These are phyloP conservation scores for Auxenochlorella protothecoides DNA, from an alignment of 139 green algal species.

Conservation along the genomic window DNA sequence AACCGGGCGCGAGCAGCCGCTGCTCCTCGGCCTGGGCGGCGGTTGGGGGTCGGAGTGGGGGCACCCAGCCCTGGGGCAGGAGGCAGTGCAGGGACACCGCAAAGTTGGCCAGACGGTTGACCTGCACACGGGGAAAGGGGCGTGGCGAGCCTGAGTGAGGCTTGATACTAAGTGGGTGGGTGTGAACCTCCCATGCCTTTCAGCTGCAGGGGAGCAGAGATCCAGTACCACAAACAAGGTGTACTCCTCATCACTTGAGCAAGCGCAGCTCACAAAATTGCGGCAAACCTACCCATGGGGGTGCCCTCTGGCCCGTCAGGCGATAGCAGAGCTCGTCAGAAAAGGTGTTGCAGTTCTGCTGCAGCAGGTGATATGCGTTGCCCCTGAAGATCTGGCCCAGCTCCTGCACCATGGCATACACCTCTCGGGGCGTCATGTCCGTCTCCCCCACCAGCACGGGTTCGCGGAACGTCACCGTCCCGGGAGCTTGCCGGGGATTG, in stretches of 20 bases:
- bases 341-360: slow-evolving; percentile 87
- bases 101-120: slow-evolving; percentile 75
- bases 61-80: slow-evolving; percentile 63
- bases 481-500: slow-evolving; percentile 61
- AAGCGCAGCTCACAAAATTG: neutral
- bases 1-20: neutral
- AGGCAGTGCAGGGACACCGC: slow-evolving; percentile 78
- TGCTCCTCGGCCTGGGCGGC: neutral
- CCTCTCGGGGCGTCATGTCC: slow-evolving; percentile 40
- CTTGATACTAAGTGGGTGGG: too few species aligned
- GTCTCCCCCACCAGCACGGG: slow-evolving; percentile 59
- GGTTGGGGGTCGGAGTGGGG: slow-evolving; percentile 55
- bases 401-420: slow-evolving; percentile 57
- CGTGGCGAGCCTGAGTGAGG: too few species aligned
- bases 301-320: slow-evolving; percentile 50
- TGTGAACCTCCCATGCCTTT: too few species aligned
- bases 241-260: too few species aligned
- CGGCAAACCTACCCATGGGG: slow-evolving; percentile 44
- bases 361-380: slow-evolving; percentile 76
- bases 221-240: too few species aligned
- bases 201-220: too few species aligned
- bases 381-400: slow-evolving; percentile 71
- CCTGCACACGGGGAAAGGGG: slow-evolving; percentile 27
- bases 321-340: slow-evolving; percentile 51
- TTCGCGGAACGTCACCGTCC: slow-evolving; percentile 59